These are phyloP conservation scores for Peronosclerospora sorghi DNA, from an alignment of 352 stramenopile species.

Conservation along the genomic window DNA sequence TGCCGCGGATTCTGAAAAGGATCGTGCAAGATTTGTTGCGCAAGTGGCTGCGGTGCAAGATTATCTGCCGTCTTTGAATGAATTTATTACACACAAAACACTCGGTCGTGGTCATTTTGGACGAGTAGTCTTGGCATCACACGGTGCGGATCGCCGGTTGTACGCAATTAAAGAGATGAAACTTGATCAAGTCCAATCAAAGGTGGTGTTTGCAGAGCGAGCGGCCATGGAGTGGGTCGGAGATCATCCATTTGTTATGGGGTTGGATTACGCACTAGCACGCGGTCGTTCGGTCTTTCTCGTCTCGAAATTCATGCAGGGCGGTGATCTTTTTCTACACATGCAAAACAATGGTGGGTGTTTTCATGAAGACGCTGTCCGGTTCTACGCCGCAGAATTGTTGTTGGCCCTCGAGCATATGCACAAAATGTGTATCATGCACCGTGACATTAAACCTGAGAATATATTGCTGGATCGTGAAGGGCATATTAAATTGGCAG, in stretches of 20 bases:
- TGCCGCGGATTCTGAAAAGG: constrained; percentile 74
- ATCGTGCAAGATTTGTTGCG: constrained; percentile 64
- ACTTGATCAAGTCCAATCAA: constrained; percentile 75
- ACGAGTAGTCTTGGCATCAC: constrained; percentile 59
- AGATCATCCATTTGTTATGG: constrained; percentile 94
- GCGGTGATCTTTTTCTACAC: constrained; percentile 91
- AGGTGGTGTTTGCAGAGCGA: constrained; percentile 79
- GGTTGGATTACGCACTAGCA: constrained; percentile 94
- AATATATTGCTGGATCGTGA: constrained; percentile 85
- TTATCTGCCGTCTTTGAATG: constrained; percentile 33
- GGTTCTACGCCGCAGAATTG: constrained; percentile 81
- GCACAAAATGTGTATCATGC: constrained; percentile 88
- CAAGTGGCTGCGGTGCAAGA: constrained; percentile 52
- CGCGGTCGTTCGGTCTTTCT: constrained; percentile 94
- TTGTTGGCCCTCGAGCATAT: constrained; percentile 79
- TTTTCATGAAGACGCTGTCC: constrained; percentile 63
- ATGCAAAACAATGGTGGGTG: constrained; percentile 80
- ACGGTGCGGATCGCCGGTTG: constrained; percentile 30
- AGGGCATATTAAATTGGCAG: constrained; percentile 84
- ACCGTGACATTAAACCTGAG: constrained; percentile 90
- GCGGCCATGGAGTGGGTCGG: constrained; percentile 77
- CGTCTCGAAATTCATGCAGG: constrained; percentile 96
- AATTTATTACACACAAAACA: constrained; percentile 77
- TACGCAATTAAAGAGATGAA: constrained; percentile 88
- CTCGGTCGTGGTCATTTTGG: constrained; percentile 79